Percentiles rank a stretch among this genome's conserved stretches.
Evolutionary conservation across 352 stramenopile species (phyloP).

Genomic region (Phytopythium ostracodes): DNA sequence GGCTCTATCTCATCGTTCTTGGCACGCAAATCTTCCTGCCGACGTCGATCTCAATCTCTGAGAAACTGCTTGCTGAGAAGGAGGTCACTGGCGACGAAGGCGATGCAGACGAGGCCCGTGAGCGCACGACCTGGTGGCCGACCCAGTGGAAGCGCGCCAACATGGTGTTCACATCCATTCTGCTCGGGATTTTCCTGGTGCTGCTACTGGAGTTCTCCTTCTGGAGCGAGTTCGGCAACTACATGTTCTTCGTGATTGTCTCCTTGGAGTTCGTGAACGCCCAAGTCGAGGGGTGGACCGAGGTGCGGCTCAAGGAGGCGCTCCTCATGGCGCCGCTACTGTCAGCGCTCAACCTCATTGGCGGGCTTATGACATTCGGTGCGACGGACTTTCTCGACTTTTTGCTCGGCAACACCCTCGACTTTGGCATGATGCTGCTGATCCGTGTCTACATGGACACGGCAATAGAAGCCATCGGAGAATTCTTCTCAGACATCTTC

Average conservation of each 20-base stretch:
- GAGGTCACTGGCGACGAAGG: constrained; percentile 12
- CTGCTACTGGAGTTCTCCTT: constrained; percentile 96
- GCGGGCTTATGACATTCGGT: constrained; percentile 93
- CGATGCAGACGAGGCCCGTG: constrained; percentile 44
- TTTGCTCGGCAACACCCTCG: constrained; percentile 92
- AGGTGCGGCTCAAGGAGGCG: constrained; percentile 88
- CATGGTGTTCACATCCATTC: constrained; percentile 92
- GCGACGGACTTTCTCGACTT: constrained; percentile 97
- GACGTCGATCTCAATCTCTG: constrained; percentile 85
- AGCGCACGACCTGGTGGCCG: constrained; percentile 84
- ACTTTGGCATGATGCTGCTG: constrained; percentile 95
- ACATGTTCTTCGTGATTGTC: constrained; percentile 97
- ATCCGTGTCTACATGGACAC: constrained; percentile 91
- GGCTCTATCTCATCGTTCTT: constrained; percentile 82
- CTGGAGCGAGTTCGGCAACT: constrained; percentile 92
- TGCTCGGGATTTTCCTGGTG: constrained; percentile 91
- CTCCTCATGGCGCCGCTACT: constrained; percentile 90
- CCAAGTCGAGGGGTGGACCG: constrained; percentile 86
- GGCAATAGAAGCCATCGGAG: constrained; percentile 69
- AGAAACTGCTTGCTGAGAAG: constrained; percentile 86
- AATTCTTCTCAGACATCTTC: constrained; percentile 45
- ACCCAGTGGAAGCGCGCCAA: constrained; percentile 95
- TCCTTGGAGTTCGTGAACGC: constrained; percentile 89
- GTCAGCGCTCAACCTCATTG: constrained; percentile 87
- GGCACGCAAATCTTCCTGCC: constrained; percentile 91